Conservation (phyloP, 371 early-diverging fungal genomes). For the Mucor sp. region DNA sequence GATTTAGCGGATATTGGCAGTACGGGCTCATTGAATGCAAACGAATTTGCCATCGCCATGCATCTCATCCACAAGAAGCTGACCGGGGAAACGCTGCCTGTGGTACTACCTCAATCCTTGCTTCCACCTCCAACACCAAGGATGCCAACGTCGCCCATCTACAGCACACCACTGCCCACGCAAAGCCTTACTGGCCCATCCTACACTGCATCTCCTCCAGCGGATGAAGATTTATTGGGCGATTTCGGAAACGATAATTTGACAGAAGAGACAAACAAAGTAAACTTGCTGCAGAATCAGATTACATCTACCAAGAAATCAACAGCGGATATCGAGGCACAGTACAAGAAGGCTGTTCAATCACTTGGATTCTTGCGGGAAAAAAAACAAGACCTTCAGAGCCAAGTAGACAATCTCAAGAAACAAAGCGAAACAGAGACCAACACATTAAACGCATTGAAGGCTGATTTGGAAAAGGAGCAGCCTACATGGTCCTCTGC, state of each 20-base stretch:
- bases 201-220: background rate
- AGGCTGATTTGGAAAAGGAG: slow-evolving; percentile 23
- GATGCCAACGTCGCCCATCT: background rate
- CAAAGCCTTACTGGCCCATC: background rate
- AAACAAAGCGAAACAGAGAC: slow-evolving; percentile 6
- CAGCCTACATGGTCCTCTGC: slow-evolving; percentile 25
- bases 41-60: slow-evolving; percentile 95
- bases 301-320: slow-evolving; percentile 28
- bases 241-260: slow-evolving; percentile 44
- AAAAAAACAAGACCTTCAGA: slow-evolving; percentile 30
- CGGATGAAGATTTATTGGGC: slow-evolving; percentile 43
- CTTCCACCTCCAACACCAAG: slow-evolving; percentile 31
- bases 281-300: slow-evolving; percentile 46
- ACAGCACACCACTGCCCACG: background rate
- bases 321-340: slow-evolving; percentile 23
- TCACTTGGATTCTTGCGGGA: slow-evolving; percentile 22
- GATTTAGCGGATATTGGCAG: slow-evolving; percentile 79
- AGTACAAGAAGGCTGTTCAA: slow-evolving; percentile 24
- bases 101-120: slow-evolving; percentile 59
- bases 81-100: slow-evolving; percentile 75
- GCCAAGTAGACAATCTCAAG: slow-evolving; percentile 17
- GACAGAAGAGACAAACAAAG: slow-evolving; percentile 38
- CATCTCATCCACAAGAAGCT: slow-evolving; percentile 83
- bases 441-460: slow-evolving; percentile 21
- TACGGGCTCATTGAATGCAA: slow-evolving; percentile 75